These are phyloP conservation scores for Blepharisma undulans DNA, from an alignment of 169 alveolate genomes.

Conservation along the genomic window DNA sequence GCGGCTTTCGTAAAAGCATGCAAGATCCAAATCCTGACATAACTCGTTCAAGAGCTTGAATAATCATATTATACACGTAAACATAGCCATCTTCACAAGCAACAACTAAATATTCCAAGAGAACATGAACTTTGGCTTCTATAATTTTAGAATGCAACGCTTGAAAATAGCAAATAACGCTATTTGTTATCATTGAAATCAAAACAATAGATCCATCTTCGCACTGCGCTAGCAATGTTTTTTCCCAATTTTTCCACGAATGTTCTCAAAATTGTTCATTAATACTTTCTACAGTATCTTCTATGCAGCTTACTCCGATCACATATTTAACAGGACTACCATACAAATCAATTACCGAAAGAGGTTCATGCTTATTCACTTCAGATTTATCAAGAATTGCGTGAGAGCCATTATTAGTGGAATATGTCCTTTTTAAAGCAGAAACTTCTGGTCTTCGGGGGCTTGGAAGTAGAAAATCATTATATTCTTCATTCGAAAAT, in stretches of 20 bases:
- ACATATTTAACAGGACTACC: neutral
- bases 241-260: constrained; percentile 26
- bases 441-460: neutral
- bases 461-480: no score
- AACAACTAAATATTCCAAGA: neutral
- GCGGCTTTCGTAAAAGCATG: neutral
- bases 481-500: neutral
- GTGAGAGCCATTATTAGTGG: no score
- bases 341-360: neutral
- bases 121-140: neutral
- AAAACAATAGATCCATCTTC: neutral
- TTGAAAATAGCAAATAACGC: neutral
- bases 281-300: neutral
- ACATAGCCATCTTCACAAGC: neutral
- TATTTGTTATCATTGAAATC: neutral
- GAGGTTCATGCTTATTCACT: neutral
- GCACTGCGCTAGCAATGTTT: neutral
- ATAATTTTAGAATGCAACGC: neutral
- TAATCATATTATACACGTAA: neutral
- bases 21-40: neutral
- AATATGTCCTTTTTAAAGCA: no score
- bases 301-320: neutral
- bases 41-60: neutral
- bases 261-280: neutral
- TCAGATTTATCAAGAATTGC: no score